These are phyloP conservation scores for Tetrapisispora nanseiensis DNA, from an alignment of 805 yeast genomes.

Conservation along the genomic window DNA sequence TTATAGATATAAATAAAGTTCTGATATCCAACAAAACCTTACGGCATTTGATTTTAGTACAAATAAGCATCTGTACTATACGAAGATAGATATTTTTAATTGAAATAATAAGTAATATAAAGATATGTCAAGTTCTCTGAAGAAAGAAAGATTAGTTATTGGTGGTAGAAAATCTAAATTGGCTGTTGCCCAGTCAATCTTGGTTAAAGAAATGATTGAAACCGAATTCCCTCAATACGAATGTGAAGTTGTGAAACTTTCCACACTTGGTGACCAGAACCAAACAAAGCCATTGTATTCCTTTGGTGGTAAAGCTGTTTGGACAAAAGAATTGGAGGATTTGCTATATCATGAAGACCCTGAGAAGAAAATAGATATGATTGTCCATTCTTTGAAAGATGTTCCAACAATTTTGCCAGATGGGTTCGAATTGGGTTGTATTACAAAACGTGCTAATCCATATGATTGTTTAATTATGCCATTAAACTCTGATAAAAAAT, in stretches of 20 bases:
- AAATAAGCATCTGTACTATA: no score
- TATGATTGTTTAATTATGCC: slow-evolving; percentile 84
- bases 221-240: slow-evolving; percentile 49
- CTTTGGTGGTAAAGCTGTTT: slow-evolving; percentile 90
- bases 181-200: slow-evolving; percentile 80
- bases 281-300: slow-evolving; percentile 80
- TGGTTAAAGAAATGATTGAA: slow-evolving; percentile 53
- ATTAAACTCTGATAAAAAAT: slow-evolving; percentile 48
- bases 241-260: slow-evolving; percentile 70
- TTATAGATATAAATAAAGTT: no score
- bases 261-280: slow-evolving; percentile 85
- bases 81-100: neutral
- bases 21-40: no score
- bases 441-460: slow-evolving; percentile 82
- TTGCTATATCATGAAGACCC: slow-evolving; percentile 54
- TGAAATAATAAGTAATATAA: neutral
- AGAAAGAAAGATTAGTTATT: slow-evolving; percentile 28
- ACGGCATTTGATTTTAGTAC: no score
- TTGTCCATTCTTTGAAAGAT: slow-evolving; percentile 91
- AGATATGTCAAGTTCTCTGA: neutral
- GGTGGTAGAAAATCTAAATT: slow-evolving; percentile 86
- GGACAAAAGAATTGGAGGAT: slow-evolving; percentile 93
- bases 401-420: slow-evolving; percentile 86
- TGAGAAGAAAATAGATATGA: slow-evolving; percentile 66
- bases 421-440: slow-evolving; percentile 81